These are phyloP conservation scores for Prunella vulgaris DNA, from an alignment of 257 asterid genomes.

Conservation along the genomic window DNA sequence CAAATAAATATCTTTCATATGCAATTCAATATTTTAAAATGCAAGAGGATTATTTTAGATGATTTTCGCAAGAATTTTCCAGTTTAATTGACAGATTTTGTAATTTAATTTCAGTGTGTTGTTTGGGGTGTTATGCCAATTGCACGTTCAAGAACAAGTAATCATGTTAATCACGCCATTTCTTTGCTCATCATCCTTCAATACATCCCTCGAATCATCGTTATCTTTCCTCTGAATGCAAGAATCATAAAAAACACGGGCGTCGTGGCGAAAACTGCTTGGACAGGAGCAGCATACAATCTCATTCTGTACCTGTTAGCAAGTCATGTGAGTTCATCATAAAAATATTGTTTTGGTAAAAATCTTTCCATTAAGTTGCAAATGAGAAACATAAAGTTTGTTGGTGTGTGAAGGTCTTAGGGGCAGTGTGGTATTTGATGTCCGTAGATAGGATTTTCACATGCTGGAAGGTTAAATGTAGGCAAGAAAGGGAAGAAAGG, in stretches of 20 bases:
- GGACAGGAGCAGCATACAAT: slow-evolving; percentile 94
- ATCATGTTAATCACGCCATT: slow-evolving; percentile 61
- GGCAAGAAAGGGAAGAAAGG: slow-evolving; percentile 23
- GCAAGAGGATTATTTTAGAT: no score
- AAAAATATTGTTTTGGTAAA: not conserved
- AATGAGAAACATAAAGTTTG: not conserved
- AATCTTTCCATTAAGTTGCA: no score
- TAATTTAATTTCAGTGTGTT: slow-evolving; percentile 40
- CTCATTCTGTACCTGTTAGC: slow-evolving; percentile 73
- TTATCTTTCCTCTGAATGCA: slow-evolving; percentile 64
- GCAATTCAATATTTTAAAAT: no score
- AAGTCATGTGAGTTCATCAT: slow-evolving; percentile 63
- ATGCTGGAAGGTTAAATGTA: slow-evolving; percentile 68
- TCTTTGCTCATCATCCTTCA: slow-evolving; percentile 73
- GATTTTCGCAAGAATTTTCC: not conserved
- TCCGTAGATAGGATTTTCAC: slow-evolving; percentile 64
- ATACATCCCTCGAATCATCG: slow-evolving; percentile 67
- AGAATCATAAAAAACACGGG: slow-evolving; percentile 75
- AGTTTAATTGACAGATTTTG: not conserved
- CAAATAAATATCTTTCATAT: no score
- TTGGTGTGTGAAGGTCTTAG: slow-evolving; percentile 44
- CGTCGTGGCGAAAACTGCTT: slow-evolving; percentile 75
- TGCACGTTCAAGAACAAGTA: slow-evolving; percentile 27
- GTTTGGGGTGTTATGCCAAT: slow-evolving; percentile 74
- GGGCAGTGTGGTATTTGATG: slow-evolving; percentile 83